Conservation (phyloP, 352 stramenopile species). For the Globisporangium barbulae region DNA sequence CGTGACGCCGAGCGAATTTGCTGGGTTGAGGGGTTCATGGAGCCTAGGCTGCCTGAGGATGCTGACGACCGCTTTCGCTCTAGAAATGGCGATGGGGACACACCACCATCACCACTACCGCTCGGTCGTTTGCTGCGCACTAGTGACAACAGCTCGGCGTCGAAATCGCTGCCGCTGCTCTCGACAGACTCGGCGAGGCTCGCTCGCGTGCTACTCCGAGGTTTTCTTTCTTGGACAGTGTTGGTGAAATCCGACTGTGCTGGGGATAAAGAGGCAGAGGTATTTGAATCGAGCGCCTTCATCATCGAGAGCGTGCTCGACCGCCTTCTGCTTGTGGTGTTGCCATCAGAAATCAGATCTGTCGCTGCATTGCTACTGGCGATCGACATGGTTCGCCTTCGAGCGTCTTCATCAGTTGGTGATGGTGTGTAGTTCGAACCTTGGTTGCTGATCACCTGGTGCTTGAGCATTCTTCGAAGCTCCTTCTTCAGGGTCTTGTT, state of each 20-base stretch:
- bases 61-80: not conserved
- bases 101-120: not conserved
- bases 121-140: slow-evolving; percentile 36
- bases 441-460: slow-evolving; percentile 39
- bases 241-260: not conserved
- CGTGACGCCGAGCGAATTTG: slow-evolving; percentile 7
- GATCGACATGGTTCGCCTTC: slow-evolving; percentile 16
- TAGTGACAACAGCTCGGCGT: slow-evolving; percentile 51
- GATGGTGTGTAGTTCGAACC: not conserved
- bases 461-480: slow-evolving; percentile 65
- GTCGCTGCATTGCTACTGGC: slow-evolving; percentile 16
- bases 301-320: slow-evolving; percentile 71
- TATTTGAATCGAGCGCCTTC: slow-evolving; percentile 30
- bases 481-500: slow-evolving; percentile 87
- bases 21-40: not conserved
- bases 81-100: not conserved
- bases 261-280: not conserved
- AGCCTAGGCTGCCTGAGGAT: slow-evolving; percentile 6
- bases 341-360: slow-evolving; percentile 1
- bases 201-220: slow-evolving; percentile 9
- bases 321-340: slow-evolving; percentile 16
- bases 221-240: not conserved
- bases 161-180: slow-evolving; percentile 25
- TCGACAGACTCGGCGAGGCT: slow-evolving; percentile 24
- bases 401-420: not conserved